These are phyloP conservation scores for Cajanus cajan DNA, from an alignment of 306 rosid species.

Conservation along the genomic window DNA sequence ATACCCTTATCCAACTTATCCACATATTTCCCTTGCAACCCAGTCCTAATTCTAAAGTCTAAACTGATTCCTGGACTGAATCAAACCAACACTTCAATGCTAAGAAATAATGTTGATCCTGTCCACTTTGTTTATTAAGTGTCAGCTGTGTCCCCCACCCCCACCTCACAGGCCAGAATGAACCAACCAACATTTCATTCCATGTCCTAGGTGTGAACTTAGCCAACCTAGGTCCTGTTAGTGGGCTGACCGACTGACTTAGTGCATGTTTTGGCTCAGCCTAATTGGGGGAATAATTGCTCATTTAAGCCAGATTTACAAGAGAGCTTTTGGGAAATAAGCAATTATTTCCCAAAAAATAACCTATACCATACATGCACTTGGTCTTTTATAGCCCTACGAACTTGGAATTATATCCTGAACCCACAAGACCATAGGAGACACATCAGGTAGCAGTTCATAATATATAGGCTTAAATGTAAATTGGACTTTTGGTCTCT, in stretches of 20 bases:
- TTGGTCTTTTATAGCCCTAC: neutral
- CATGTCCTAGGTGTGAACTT: neutral
- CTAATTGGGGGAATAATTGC: neutral
- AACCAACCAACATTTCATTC: neutral
- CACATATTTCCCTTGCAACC: neutral
- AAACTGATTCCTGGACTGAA: neutral
- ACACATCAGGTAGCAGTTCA: neutral
- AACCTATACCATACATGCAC: neutral
- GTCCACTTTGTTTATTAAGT: neutral
- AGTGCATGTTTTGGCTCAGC: neutral
- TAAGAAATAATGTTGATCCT: too few relatives aligned
- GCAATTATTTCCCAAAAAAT: neutral
- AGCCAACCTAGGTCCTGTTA: neutral
- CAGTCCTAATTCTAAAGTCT: neutral
- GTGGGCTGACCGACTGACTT: neutral
- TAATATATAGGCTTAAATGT: neutral
- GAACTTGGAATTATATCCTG: neutral
- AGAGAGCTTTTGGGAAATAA: neutral
- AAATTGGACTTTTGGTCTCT: too few relatives aligned
- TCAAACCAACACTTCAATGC: conserved; percentile 5
- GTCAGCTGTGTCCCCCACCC: neutral
- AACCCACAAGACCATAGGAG: neutral
- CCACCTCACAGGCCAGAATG: too few relatives aligned
- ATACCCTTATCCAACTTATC: neutral
- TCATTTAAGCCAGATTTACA: neutral